Conservation (phyloP, 805 yeast genomes). For the Saccharomycodes ludwigii region DNA sequence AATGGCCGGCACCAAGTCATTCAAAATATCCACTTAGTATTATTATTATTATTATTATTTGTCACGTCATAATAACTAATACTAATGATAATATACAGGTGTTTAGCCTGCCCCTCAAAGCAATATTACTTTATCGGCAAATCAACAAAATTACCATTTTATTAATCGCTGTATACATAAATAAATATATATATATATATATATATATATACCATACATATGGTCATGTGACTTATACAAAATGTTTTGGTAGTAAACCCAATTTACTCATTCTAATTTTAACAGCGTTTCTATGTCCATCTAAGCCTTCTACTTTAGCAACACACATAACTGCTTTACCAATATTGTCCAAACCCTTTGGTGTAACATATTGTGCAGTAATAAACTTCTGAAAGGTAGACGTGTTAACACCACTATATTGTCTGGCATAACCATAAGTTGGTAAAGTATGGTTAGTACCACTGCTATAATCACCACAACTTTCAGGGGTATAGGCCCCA, state of each 20-base stretch:
- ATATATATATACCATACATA: too few species aligned
- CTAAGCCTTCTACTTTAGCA: constrained; percentile 93
- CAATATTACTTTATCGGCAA: too few species aligned
- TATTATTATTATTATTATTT: too few species aligned
- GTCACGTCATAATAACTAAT: too few species aligned
- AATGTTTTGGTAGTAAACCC: constrained; percentile 35
- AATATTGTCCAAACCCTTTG: constrained; percentile 72
- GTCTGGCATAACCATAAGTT: constrained; percentile 95
- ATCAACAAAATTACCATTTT: too few species aligned
- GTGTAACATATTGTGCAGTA: constrained; percentile 83
- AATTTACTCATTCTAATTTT: constrained; percentile 83
- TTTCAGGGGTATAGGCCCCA: constrained; percentile 93
- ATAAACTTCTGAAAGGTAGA: constrained; percentile 90
- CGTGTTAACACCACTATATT: constrained; percentile 95
- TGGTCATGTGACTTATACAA: constrained; percentile 15
- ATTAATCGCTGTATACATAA: too few species aligned
- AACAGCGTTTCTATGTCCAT: constrained; percentile 95
- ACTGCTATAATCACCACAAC: constrained; percentile 95
- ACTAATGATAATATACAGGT: too few species aligned
- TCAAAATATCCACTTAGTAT: too few species aligned
- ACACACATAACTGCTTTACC: constrained; percentile 95
- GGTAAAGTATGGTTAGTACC: constrained; percentile 99
- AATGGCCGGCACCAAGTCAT: too few species aligned
- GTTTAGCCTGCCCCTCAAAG: too few species aligned
- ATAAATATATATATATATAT: too few species aligned